Percentiles rank a stretch among this genome's conserved stretches.
Evolutionary conservation across 176 grass and related monocot genomes (phyloP).

Genomic region (Phyllostachys edulis): DNA sequence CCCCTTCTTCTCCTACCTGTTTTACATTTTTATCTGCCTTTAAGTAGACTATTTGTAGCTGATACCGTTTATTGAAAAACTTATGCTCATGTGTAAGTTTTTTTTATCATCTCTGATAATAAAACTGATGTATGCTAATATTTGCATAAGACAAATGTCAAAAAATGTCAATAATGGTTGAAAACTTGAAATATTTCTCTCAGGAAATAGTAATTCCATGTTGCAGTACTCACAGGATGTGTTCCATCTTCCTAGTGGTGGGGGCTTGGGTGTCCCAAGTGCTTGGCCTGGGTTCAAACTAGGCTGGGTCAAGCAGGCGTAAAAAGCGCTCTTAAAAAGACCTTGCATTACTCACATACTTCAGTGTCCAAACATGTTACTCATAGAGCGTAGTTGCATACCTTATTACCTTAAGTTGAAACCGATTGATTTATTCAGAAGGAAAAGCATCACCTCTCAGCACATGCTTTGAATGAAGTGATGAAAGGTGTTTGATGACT

Average conservation of each 20-base stretch:
- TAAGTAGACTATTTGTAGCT: background rate
- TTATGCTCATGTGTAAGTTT: background rate
- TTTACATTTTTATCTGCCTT: background rate
- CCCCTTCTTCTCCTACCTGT: background rate
- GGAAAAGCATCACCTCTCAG: background rate
- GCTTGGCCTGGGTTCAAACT: background rate
- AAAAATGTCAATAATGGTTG: background rate
- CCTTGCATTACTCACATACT: background rate
- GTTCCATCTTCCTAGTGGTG: background rate
- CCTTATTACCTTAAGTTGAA: background rate
- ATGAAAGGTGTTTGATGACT: background rate
- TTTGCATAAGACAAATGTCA: background rate
- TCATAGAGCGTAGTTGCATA: constrained; percentile 5
- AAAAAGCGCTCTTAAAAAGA: background rate
- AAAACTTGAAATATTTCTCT: background rate
- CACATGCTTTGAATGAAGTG: background rate
- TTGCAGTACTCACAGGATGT: background rate
- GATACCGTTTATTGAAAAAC: background rate
- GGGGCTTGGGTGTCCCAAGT: background rate
- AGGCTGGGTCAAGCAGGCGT: background rate
- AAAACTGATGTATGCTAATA: background rate
- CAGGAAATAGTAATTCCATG: background rate
- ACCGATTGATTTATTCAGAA: background rate
- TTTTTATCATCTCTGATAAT: background rate
- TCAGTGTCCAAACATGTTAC: background rate